These are phyloP conservation scores for Phytophthora citrophthora DNA, from an alignment of 352 stramenopile genomes.

Conservation along the genomic window DNA sequence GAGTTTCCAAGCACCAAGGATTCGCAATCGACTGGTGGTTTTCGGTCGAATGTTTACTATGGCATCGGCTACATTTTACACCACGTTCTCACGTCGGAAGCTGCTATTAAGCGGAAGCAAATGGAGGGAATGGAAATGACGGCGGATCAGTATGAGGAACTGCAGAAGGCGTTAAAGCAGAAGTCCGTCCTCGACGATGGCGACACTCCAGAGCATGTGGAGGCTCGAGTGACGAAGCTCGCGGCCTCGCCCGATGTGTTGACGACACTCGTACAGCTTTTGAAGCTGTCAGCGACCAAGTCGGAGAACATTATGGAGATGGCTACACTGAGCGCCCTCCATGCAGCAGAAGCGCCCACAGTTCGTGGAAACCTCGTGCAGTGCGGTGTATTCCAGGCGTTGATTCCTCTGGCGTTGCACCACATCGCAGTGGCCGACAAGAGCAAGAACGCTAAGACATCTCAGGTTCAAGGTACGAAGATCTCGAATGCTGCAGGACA, in stretches of 20 bases:
- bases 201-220: conserved; percentile 81
- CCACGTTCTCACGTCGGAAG: conserved; percentile 92
- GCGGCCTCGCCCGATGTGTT: conserved; percentile 60
- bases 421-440: conserved; percentile 35
- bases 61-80: conserved; percentile 95
- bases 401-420: conserved; percentile 72
- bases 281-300: conserved; percentile 79
- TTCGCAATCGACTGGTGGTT: conserved; percentile 46
- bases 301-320: conserved; percentile 83
- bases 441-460: conserved; percentile 27
- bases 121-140: conserved; percentile 97
- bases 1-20: conserved; percentile 61
- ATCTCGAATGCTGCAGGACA: conserved; percentile 91
- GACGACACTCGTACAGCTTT: conserved; percentile 78
- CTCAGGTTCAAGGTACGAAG: conserved; percentile 77
- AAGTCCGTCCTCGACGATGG: conserved; percentile 94
- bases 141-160: conserved; percentile 97
- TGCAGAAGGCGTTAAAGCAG: conserved; percentile 94
- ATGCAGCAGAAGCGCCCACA: conserved; percentile 66
- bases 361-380: conserved; percentile 83
- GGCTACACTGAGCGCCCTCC: conserved; percentile 69
- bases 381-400: conserved; percentile 74
- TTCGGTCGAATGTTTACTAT: conserved; percentile 91
- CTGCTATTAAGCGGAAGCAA: conserved; percentile 95
- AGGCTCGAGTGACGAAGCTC: conserved; percentile 61